Evolutionary conservation across 768 basidiomycete species (phyloP).

Genomic region (Tulasnella sp.): DNA sequence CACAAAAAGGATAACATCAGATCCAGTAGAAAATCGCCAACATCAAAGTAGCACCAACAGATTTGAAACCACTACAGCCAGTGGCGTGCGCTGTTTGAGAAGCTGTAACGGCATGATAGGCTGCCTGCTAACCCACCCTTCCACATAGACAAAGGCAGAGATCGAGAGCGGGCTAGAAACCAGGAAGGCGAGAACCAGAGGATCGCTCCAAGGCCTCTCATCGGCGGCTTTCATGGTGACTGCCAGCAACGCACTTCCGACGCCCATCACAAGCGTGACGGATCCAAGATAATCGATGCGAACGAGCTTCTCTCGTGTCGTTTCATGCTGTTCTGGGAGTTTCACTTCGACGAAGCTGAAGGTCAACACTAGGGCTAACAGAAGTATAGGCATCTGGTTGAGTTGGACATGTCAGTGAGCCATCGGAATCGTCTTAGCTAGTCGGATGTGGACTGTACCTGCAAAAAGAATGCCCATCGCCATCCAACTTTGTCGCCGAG

Average conservation of each 20-base stretch:
- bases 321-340: constrained; percentile 54
- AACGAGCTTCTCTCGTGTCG: constrained; percentile 48
- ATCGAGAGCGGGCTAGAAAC: constrained; percentile 43
- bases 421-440: neutral
- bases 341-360: constrained; percentile 64
- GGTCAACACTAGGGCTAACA: constrained; percentile 60
- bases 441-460: constrained; percentile 48
- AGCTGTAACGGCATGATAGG: constrained; percentile 85
- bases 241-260: constrained; percentile 60
- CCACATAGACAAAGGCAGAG: constrained; percentile 59
- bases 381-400: constrained; percentile 50
- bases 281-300: constrained; percentile 81
- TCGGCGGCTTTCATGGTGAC: constrained; percentile 68
- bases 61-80: constrained; percentile 70
- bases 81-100: constrained; percentile 63
- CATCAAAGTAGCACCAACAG: constrained; percentile 28
- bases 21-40: too few species aligned
- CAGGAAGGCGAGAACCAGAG: constrained; percentile 57
- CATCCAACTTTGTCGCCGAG: constrained; percentile 77
- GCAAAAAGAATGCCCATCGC: constrained; percentile 34
- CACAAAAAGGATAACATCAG: too few species aligned
- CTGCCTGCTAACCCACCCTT: constrained; percentile 63
- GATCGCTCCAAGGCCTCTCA: constrained; percentile 64
- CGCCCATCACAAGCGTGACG: constrained; percentile 58
- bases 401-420: neutral